Evolutionary conservation across 345 rosid genomes (phyloP).

Genomic region (Excoecaria cochinchinensis): DNA sequence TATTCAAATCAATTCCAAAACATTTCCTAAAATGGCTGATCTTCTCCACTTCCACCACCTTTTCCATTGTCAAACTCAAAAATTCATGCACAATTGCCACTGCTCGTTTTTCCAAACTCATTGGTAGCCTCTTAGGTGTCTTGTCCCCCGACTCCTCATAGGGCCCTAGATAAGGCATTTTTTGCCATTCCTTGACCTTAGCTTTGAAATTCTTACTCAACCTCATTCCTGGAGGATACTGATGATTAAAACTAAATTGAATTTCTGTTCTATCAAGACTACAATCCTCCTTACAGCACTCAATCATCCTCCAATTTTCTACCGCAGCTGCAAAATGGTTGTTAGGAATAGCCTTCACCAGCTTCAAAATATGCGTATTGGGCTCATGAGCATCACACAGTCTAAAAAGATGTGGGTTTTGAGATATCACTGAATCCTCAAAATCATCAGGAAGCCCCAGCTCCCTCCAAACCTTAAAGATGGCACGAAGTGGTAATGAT

Average conservation of each 20-base stretch:
- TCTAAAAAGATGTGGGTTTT: constrained; percentile 50
- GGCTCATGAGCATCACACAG: constrained; percentile 64
- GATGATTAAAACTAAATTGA: constrained; percentile 58
- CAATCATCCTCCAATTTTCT: constrained; percentile 74
- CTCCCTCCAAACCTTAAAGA: constrained; percentile 95
- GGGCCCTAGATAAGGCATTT: constrained; percentile 65
- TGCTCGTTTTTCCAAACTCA: constrained; percentile 66
- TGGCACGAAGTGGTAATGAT: constrained; percentile 75
- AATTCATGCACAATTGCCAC: constrained; percentile 81
- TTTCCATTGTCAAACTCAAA: constrained; percentile 77
- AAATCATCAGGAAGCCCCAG: constrained; percentile 90
- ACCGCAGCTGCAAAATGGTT: constrained; percentile 52
- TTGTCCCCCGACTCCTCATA: constrained; percentile 57
- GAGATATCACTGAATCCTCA: constrained; percentile 73
- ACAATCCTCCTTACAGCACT: constrained; percentile 62
- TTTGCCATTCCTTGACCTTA: constrained; percentile 83
- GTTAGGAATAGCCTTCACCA: constrained; percentile 39
- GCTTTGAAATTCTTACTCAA: constrained; percentile 71
- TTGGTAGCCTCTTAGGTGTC: constrained; percentile 46
- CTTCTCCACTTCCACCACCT: constrained; percentile 92
- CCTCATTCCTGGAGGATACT: constrained; percentile 82
- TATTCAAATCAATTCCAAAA: constrained; percentile 74
- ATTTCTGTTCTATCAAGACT: constrained; percentile 48
- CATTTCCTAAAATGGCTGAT: constrained; percentile 86
- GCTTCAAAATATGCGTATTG: constrained; percentile 64